phyloP scores from a whole-genome alignment of 2,329 filamentous ascomycete genomes.

The Nigrograna mackinnonii region DNA sequence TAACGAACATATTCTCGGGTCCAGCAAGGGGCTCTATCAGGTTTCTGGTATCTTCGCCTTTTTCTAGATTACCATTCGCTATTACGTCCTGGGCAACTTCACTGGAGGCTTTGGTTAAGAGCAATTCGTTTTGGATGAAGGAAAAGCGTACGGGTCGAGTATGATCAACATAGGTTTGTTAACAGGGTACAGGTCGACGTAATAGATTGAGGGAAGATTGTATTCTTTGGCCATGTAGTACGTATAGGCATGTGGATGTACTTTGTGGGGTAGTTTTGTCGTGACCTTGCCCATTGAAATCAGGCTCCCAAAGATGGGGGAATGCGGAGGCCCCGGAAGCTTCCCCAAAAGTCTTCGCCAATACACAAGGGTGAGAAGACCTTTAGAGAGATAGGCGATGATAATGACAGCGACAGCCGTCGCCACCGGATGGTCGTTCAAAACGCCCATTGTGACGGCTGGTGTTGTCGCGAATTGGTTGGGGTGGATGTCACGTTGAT shows the following conservation, averaged over 20 bases:
- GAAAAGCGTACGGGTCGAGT: conserved; percentile 26
- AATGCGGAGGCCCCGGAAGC: conserved; percentile 40
- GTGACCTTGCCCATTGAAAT: conserved; percentile 35
- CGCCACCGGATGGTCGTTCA: conserved; percentile 11
- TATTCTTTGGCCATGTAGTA: conserved; percentile 26
- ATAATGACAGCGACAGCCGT: conserved; percentile 10
- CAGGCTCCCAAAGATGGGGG: conserved; percentile 40
- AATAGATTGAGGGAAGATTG: conserved; percentile 41
- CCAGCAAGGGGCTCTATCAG: conserved; percentile 42
- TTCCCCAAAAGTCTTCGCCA: conserved; percentile 12
- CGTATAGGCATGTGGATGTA: conserved; percentile 35
- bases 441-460: conserved; percentile 12
- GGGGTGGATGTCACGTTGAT: neutral
- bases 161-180: conserved; percentile 35
- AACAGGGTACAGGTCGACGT: conserved; percentile 45
- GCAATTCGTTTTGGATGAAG: neutral
- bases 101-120: neutral
- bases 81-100: conserved; percentile 38
- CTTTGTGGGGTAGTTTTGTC: conserved; percentile 31
- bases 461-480: neutral
- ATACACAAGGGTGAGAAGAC: conserved; percentile 3
- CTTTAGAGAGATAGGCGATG: conserved; percentile 8
- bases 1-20: conserved; percentile 38
- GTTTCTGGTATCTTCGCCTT: conserved; percentile 30
- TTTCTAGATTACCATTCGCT: conserved; percentile 31